Conservation (phyloP, 2,329 filamentous ascomycete species). For the Fusarium nodosum region DNA sequence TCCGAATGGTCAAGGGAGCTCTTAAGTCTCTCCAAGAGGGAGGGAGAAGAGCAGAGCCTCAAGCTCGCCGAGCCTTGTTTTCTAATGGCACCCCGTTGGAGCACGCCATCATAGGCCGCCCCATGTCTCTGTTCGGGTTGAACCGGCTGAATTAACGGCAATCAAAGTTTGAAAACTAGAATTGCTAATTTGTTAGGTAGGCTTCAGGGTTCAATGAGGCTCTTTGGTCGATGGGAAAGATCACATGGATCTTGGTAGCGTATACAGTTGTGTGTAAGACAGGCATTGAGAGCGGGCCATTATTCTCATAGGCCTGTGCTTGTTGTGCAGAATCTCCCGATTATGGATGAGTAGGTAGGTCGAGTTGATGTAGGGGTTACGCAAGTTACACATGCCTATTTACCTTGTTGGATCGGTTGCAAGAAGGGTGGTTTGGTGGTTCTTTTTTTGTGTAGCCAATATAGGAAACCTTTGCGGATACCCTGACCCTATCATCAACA, state of each 20-base stretch:
- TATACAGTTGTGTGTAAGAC: neutral
- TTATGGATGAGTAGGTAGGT: constrained; percentile 16
- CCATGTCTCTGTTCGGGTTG: constrained; percentile 13
- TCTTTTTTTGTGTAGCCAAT: neutral
- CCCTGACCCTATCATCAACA: neutral
- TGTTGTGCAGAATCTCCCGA: constrained; percentile 2
- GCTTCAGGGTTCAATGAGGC: constrained; percentile 10
- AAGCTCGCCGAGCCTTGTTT: constrained; percentile 3
- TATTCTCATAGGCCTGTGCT: neutral
- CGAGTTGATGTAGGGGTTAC: constrained; percentile 18
- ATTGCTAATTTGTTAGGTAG: neutral
- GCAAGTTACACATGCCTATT: neutral
- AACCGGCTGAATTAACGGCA: neutral
- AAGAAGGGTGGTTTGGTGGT: neutral
- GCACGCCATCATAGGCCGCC: neutral
- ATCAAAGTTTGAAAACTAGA: neutral
- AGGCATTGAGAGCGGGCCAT: neutral
- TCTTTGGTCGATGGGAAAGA: constrained; percentile 1
- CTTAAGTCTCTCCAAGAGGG: constrained; percentile 15
- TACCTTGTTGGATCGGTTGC: neutral
- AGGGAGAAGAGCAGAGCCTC: constrained; percentile 29
- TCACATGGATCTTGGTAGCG: constrained; percentile 2
- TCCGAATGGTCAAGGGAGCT: constrained; percentile 6
- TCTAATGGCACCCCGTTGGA: neutral
- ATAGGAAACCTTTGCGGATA: neutral